Conservation (phyloP, 257 asterid genomes). For the Solanum dulcamara region DNA sequence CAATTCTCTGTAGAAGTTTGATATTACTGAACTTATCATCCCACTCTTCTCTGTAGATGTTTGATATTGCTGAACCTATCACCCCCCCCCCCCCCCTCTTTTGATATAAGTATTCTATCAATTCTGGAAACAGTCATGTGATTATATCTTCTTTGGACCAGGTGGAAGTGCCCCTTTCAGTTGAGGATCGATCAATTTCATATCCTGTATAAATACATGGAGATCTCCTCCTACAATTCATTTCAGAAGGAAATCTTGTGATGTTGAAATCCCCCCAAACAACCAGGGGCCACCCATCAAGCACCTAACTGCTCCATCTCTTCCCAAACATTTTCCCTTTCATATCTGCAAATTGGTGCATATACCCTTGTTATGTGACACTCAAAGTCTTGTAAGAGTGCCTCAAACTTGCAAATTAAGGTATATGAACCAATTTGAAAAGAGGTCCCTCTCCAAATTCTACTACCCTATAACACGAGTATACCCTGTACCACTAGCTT, state of each 20-base stretch:
- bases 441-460: neutral
- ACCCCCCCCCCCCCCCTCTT: neutral
- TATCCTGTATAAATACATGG: neutral
- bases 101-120: neutral
- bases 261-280: neutral
- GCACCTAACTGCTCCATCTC: neutral
- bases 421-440: neutral
- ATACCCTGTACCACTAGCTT: neutral
- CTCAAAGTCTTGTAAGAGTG: neutral
- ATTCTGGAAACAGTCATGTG: neutral
- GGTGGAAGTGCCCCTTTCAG: neutral
- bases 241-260: neutral
- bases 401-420: neutral
- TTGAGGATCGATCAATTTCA: neutral
- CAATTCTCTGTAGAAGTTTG: neutral
- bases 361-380: neutral
- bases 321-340: neutral
- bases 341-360: neutral
- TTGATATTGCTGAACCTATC: neutral
- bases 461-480: neutral
- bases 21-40: neutral
- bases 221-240: neutral
- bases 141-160: neutral
- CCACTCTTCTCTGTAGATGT: neutral
- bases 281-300: neutral